These are phyloP conservation scores for Fusarium foetens DNA, from an alignment of 2,329 filamentous ascomycete genomes.

Conservation along the genomic window DNA sequence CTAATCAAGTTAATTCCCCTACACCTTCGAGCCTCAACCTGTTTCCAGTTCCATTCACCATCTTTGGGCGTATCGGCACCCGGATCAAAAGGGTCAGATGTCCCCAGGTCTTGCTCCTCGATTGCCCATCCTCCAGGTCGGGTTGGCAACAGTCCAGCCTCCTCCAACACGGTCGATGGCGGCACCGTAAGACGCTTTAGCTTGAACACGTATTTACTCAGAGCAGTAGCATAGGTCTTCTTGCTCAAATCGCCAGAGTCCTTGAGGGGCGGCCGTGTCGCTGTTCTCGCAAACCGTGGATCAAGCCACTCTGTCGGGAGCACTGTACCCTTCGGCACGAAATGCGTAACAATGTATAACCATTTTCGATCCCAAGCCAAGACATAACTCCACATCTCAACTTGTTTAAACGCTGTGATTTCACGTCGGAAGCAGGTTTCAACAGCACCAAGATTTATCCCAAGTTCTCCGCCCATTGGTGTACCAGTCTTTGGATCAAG, in stretches of 20 bases:
- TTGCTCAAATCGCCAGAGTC: background rate
- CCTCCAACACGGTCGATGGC: background rate
- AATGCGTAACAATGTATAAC: conserved; percentile 5
- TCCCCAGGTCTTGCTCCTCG: background rate
- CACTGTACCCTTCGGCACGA: background rate
- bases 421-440: background rate
- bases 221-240: background rate
- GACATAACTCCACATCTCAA: conserved; percentile 9
- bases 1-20: background rate
- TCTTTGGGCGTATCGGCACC: fast-evolving
- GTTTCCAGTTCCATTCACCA: background rate
- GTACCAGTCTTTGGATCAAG: background rate
- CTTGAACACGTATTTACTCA: conserved; percentile 11
- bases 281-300: background rate
- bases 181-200: background rate
- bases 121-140: conserved; percentile 2
- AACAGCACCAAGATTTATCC: background rate
- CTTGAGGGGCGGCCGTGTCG: fast-evolving
- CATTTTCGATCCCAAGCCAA: conserved; percentile 14
- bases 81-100: too few species aligned
- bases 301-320: background rate
- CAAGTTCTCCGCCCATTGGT: background rate
- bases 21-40: background rate
- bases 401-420: background rate
- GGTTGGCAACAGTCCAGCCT: background rate